Evolutionary conservation across 1,284 basidiomycete genomes (phyloP).

Genomic region (Melampsora americana): DNA sequence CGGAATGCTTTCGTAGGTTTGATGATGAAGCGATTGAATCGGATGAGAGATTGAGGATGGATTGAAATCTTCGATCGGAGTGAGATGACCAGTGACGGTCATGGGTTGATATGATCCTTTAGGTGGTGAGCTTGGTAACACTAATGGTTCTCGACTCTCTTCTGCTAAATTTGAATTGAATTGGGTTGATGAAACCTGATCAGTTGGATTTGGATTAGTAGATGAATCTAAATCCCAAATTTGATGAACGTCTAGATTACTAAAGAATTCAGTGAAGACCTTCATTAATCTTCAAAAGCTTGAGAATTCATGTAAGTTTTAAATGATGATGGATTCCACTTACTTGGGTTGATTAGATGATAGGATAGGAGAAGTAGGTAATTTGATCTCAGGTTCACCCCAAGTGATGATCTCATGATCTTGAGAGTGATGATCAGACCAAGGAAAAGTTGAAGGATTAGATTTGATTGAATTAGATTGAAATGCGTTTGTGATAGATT

Average conservation of each 20-base stretch:
- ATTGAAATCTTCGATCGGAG: conserved; percentile 34
- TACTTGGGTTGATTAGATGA: too few species aligned
- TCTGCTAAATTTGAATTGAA: neutral
- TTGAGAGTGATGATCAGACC: neutral
- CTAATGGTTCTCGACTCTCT: conserved; percentile 42
- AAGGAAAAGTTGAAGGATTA: neutral
- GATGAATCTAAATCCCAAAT: neutral
- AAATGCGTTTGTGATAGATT: conserved; percentile 39
- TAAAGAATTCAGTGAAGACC: neutral
- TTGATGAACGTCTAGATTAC: neutral
- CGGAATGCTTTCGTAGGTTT: neutral
- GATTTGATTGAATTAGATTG: neutral
- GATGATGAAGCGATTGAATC: neutral
- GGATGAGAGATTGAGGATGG: neutral
- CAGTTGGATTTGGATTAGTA: neutral
- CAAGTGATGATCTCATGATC: neutral
- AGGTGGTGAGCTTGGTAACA: conserved; percentile 41
- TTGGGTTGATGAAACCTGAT: too few species aligned
- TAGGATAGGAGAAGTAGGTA: neutral
- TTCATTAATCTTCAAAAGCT: too few species aligned
- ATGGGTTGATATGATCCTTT: conserved; percentile 41
- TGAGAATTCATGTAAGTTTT: too few species aligned
- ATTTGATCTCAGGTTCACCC: neutral
- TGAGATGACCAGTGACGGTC: conserved; percentile 40
- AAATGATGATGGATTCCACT: too few species aligned